Percentiles rank a stretch among this genome's conserved stretches.
Evolutionary conservation across 805 yeast genomes (phyloP).

Genomic region (Huiozyma naganishii): DNA sequence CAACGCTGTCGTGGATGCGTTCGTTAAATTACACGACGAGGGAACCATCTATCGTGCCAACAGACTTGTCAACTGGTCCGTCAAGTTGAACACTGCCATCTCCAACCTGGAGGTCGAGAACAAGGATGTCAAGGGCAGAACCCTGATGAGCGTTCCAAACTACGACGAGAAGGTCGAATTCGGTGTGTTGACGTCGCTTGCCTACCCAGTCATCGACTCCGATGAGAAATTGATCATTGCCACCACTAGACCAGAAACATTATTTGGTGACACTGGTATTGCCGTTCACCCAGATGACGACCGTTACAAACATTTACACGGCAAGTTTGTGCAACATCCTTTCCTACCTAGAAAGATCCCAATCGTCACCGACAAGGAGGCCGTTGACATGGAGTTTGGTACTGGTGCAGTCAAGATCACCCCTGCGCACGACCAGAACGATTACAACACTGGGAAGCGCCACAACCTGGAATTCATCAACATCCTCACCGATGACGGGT

Average conservation of each 20-base stretch:
- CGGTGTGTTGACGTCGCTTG: slow-evolving; percentile 94
- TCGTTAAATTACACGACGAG: slow-evolving; percentile 83
- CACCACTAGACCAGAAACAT: slow-evolving; percentile 97
- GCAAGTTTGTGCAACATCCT: slow-evolving; percentile 85
- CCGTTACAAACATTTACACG: slow-evolving; percentile 90
- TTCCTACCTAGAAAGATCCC: slow-evolving; percentile 79
- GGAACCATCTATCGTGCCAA: slow-evolving; percentile 91
- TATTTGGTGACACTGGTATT: slow-evolving; percentile 95
- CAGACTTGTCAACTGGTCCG: slow-evolving; percentile 94
- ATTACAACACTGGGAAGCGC: slow-evolving; percentile 94
- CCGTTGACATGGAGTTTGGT: slow-evolving; percentile 98
- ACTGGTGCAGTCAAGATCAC: slow-evolving; percentile 99
- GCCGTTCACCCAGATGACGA: slow-evolving; percentile 95
- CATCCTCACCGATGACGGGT: slow-evolving; percentile 86
- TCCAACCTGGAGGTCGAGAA: slow-evolving; percentile 95
- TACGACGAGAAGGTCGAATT: slow-evolving; percentile 86
- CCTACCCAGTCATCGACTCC: slow-evolving; percentile 76
- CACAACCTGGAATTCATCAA: slow-evolving; percentile 79
- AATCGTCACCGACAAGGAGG: slow-evolving; percentile 78
- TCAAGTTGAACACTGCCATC: slow-evolving; percentile 84
- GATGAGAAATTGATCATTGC: slow-evolving; percentile 79
- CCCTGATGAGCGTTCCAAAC: slow-evolving; percentile 75
- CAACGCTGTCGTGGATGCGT: slow-evolving; percentile 80
- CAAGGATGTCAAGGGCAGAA: slow-evolving; percentile 76
- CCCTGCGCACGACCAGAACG: slow-evolving; percentile 97